A percentile compares a stretch with the other conserved stretches of the same genome.
phyloP scores from a whole-genome alignment of 2,329 filamentous ascomycete species.

The Clonostachys solani region DNA sequence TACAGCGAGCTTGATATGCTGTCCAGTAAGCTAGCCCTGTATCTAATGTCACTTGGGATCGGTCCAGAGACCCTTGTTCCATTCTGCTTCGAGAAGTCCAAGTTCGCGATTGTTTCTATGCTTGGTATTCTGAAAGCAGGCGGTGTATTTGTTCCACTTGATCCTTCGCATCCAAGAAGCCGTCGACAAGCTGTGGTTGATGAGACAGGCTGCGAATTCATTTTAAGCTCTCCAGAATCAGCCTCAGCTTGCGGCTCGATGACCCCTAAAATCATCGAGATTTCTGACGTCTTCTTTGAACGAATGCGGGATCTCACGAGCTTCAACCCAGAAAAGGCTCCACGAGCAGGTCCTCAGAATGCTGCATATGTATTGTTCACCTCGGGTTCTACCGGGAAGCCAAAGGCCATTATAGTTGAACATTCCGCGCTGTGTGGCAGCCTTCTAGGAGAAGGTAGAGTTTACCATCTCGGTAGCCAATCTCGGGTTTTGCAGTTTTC shows the following conservation, averaged over 20 bases:
- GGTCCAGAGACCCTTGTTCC: conserved; percentile 8
- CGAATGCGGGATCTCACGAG: background rate
- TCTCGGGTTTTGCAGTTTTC: conserved; percentile 38
- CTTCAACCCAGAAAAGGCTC: background rate
- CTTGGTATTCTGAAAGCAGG: background rate
- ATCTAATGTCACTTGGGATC: conserved; percentile 12
- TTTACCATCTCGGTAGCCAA: background rate
- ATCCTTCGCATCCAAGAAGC: background rate
- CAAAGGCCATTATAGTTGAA: conserved; percentile 12
- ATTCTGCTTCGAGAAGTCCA: background rate
- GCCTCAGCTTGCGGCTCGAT: background rate
- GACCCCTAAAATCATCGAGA: background rate
- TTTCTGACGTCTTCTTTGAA: background rate
- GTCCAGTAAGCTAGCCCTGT: background rate
- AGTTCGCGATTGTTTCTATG: background rate
- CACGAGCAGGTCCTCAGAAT: background rate
- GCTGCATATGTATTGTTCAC: conserved; percentile 12
- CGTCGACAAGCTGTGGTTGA: background rate
- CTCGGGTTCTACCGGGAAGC: conserved; percentile 10
- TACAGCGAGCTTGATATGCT: conserved; percentile 1
- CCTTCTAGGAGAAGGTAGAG: background rate
- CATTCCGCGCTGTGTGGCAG: conserved; percentile 8
- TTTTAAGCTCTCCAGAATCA: conserved; percentile 12
- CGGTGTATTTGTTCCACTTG: background rate
- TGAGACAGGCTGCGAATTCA: background rate